Conservation (phyloP, 1,284 basidiomycete species). For the Cutaneotrichosporon arboriforme region DNA sequence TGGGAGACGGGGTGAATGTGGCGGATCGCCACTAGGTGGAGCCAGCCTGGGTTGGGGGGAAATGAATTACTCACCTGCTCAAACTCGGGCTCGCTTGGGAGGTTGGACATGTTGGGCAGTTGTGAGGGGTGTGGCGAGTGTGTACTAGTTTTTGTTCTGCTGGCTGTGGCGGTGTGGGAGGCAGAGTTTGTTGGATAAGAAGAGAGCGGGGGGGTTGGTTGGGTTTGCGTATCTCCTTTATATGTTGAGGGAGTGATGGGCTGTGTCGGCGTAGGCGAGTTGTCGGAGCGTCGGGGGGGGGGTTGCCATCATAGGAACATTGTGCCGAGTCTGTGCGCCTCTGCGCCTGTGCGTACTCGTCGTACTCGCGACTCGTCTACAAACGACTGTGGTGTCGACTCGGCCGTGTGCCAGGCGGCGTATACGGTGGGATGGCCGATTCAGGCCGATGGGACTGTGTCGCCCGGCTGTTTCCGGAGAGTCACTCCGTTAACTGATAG, state of each 20-base stretch:
- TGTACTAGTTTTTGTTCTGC: background rate
- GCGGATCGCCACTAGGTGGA: background rate
- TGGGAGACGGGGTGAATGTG: background rate
- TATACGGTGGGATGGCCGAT: background rate
- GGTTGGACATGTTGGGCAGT: slow-evolving; percentile 43
- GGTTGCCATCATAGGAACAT: no score
- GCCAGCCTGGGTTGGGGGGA: background rate
- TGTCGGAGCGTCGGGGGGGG: background rate
- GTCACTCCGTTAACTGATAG: background rate
- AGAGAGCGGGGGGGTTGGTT: background rate
- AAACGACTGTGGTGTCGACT: background rate
- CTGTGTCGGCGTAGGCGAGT: background rate
- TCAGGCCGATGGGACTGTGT: background rate
- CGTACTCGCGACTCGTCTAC: no score
- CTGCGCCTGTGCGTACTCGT: no score
- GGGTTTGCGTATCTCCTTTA: background rate
- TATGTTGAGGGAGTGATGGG: slow-evolving; percentile 4
- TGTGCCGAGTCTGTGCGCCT: no score
- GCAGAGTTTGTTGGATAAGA: slow-evolving; percentile 4
- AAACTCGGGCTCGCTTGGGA: slow-evolving; percentile 56
- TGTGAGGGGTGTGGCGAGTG: background rate
- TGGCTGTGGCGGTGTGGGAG: background rate
- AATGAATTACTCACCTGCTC: slow-evolving; percentile 53
- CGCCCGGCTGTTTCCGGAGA: slow-evolving; percentile 2
- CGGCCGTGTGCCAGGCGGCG: background rate